Evolutionary conservation across 805 yeast species (phyloP), one percentile per base, ranked within the genome.

Genomic region (Helenozyma baotianmanensis): DNA sequence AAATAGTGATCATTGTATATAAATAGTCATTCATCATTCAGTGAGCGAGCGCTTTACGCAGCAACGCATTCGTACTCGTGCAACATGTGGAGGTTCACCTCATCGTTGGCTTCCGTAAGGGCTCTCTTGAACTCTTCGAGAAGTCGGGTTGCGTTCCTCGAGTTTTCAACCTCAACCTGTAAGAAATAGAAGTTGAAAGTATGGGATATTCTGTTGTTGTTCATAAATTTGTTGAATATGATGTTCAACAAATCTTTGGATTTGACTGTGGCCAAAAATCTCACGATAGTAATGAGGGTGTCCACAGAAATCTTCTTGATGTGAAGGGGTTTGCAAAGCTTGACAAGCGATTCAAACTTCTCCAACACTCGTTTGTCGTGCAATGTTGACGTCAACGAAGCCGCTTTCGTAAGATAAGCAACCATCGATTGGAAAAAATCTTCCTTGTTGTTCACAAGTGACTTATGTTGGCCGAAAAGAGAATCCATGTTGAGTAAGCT

Each of bases 121-220:
- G 60, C 49, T 11, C 35, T 15, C 28, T 52, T 47, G 29, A 63
- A 51, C 17, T 36, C 35, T 9, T 42, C 32, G 30, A 64, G 45
- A 3, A 62, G 25, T 10, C 35, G 33, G 6, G 29, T 16, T 16
- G 52, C 50, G 14, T 60, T 62, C 8, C 33, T 35, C 1, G 30
- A 11, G 9, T 45, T 42, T 23, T 23, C 23, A 16, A 62, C 25
- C 14, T 40, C 33, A 6, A 56, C 48, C 32, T 58, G 57, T 40
- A 64, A 38, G 31, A 59, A 58, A 32, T 58, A 61, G 29, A 60
- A 59, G 38, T 57, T 60, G 17, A 63, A 21, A 6, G 53, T 30
- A 11, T 45, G 39, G 9, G 54, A 27, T 13, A 50, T 33, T 4
- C 36, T 25, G 14, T 39, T 34, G 19, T 33, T 36, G 15, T 47